phyloP scores from a whole-genome alignment of 2,329 filamentous ascomycete genomes.

The Paracorniculantispora psalliotae region DNA sequence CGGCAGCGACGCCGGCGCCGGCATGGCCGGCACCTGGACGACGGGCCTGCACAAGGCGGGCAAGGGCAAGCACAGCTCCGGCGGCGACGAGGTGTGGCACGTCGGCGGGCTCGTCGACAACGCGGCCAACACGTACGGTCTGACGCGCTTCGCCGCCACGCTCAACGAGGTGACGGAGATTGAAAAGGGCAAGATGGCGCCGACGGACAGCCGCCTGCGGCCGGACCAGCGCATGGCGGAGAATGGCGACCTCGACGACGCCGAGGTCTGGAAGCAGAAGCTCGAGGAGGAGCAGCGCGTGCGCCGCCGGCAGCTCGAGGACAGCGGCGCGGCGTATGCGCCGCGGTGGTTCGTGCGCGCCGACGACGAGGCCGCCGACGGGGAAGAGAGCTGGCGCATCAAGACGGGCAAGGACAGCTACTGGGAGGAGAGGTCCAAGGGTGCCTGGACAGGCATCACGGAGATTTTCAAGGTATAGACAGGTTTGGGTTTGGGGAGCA shows the following conservation, averaged over 20 bases:
- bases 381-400: constrained; percentile 69
- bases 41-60: constrained; percentile 61
- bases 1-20: constrained; percentile 60
- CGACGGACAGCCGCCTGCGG: constrained; percentile 76
- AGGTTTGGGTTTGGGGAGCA: not conserved
- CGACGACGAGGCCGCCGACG: constrained; percentile 48
- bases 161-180: constrained; percentile 84
- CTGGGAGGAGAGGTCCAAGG: constrained; percentile 77
- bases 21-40: constrained; percentile 83
- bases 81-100: constrained; percentile 70
- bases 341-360: constrained; percentile 83
- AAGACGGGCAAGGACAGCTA: constrained; percentile 82
- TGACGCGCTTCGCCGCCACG: constrained; percentile 78
- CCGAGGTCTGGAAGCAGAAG: constrained; percentile 75
- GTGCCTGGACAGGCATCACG: constrained; percentile 57
- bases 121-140: constrained; percentile 74
- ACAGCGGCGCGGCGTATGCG: constrained; percentile 63
- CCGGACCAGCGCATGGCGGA: constrained; percentile 87
- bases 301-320: constrained; percentile 70
- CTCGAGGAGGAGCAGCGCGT: constrained; percentile 82
- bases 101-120: constrained; percentile 75
- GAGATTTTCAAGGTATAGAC: constrained; percentile 40
- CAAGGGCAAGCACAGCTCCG: constrained; percentile 46
- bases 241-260: constrained; percentile 72
- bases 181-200: constrained; percentile 68